Conservation (phyloP, 495 filamentous ascomycete genomes). For the Xylaria intraflava region DNA sequence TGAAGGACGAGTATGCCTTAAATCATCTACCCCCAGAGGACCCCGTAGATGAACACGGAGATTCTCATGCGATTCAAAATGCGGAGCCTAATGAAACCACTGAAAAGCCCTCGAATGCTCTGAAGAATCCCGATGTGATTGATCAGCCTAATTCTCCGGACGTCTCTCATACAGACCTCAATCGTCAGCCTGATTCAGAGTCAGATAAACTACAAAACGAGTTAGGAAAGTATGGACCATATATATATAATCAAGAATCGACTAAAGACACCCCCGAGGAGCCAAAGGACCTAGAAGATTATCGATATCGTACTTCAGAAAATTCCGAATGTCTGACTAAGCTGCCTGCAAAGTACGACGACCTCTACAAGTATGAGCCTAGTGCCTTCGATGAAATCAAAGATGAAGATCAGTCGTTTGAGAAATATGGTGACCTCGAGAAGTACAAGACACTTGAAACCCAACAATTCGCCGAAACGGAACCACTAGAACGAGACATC, state of each 20-base stretch:
- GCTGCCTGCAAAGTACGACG: slow-evolving; percentile 14
- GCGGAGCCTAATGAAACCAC: slow-evolving; percentile 1
- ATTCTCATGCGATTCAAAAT: slow-evolving; percentile 21
- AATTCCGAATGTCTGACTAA: neutral
- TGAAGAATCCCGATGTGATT: slow-evolving; percentile 21
- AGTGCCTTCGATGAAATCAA: slow-evolving; percentile 25
- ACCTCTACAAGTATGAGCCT: slow-evolving; percentile 30
- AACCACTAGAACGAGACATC: slow-evolving; percentile 12
- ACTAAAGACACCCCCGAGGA: slow-evolving; percentile 22
- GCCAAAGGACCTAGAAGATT: slow-evolving; percentile 23
- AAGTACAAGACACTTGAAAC: slow-evolving; percentile 19
- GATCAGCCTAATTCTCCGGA: slow-evolving; percentile 19
- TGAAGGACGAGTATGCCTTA: slow-evolving; percentile 27
- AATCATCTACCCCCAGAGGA: slow-evolving; percentile 26
- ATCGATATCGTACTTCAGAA: slow-evolving; percentile 7
- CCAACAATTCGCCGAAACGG: slow-evolving; percentile 14
- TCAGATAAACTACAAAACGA: slow-evolving; percentile 8
- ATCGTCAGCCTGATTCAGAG: neutral
- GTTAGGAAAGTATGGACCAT: slow-evolving; percentile 21
- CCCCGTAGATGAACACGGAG: slow-evolving; percentile 17
- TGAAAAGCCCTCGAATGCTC: slow-evolving; percentile 7
- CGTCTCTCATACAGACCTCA: slow-evolving; percentile 18
- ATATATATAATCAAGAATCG: slow-evolving; percentile 23
- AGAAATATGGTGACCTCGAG: slow-evolving; percentile 27
- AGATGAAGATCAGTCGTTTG: slow-evolving; percentile 17